Conservation (phyloP, 2,329 filamentous ascomycete genomes). For the Aspergillus terreus region DNA sequence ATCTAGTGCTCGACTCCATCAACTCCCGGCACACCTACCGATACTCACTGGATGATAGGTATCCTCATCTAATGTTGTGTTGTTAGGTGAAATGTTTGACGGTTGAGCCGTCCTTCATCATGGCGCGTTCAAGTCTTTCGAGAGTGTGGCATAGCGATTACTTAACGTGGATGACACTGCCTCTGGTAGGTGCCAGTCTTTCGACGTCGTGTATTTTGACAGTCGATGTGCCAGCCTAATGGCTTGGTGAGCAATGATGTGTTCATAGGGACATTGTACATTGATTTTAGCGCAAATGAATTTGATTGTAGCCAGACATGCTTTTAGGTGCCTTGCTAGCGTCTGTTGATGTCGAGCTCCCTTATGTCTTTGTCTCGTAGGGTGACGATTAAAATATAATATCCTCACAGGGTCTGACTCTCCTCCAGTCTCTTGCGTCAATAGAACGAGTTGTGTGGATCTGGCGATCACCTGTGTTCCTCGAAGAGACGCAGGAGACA, state of each 20-base stretch:
- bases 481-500: too few species aligned
- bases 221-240: constrained; percentile 18
- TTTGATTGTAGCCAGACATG: background rate
- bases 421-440: too few species aligned
- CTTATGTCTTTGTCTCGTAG: too few species aligned
- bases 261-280: constrained; percentile 22
- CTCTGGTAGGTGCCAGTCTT: constrained; percentile 34
- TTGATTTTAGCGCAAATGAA: constrained; percentile 16
- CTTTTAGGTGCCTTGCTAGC: background rate
- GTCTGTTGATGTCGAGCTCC: too few species aligned
- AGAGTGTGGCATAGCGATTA: constrained; percentile 17
- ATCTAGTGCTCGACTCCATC: constrained; percentile 48
- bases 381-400: too few species aligned
- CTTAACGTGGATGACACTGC: constrained; percentile 29
- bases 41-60: constrained; percentile 24
- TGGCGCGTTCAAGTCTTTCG: constrained; percentile 14
- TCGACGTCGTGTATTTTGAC: constrained; percentile 18
- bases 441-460: too few species aligned
- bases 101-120: constrained; percentile 12
- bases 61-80: constrained; percentile 23
- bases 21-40: constrained; percentile 20
- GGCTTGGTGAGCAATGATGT: constrained; percentile 24
- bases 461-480: too few species aligned
- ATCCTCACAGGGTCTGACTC: too few species aligned
- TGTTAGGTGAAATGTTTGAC: constrained; percentile 24